A percentile compares a stretch with the other conserved stretches of the same genome.
phyloP scores from a whole-genome alignment of 371 early-diverging fungal species.

The Neoconidiobolus thromboides region DNA sequence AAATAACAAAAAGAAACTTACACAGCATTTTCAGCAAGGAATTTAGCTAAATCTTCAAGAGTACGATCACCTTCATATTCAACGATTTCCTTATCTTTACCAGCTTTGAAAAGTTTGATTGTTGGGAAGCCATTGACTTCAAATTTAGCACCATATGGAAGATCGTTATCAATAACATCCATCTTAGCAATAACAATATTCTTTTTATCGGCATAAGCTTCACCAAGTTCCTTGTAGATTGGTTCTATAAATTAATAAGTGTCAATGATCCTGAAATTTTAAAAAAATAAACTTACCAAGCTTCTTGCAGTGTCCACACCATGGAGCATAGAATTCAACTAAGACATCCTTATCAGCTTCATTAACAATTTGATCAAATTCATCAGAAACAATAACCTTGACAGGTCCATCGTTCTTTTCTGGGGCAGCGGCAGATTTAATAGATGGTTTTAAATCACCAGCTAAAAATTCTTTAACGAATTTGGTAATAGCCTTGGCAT shows the following conservation, averaged over 20 bases:
- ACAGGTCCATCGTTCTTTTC: conserved; percentile 69
- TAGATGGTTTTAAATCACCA: conserved; percentile 50
- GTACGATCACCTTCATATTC: conserved; percentile 74
- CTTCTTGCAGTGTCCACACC: conserved; percentile 18
- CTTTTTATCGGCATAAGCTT: conserved; percentile 16
- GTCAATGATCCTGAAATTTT: neutral
- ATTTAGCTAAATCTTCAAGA: conserved; percentile 49
- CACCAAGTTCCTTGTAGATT: conserved; percentile 15
- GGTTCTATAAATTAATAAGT: conserved; percentile 8
- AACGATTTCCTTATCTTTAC: conserved; percentile 36
- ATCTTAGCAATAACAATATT: conserved; percentile 75
- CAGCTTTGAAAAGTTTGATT: conserved; percentile 80
- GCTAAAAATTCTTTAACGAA: conserved; percentile 43
- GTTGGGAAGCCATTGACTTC: conserved; percentile 88
- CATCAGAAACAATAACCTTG: conserved; percentile 68
- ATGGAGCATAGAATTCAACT: conserved; percentile 50
- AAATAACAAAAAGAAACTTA: neutral
- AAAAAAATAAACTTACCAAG: conserved; percentile 21
- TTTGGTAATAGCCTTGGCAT: conserved; percentile 25
- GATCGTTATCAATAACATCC: conserved; percentile 89
- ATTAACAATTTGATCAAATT: conserved; percentile 58
- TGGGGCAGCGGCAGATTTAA: conserved; percentile 73
- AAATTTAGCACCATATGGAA: conserved; percentile 53
- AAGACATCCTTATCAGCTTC: conserved; percentile 82
- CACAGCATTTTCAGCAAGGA: conserved; percentile 21